Percentiles rank a stretch among this genome's conserved stretches.
Evolutionary conservation across 345 rosid species (phyloP).

Genomic region (Capsella bursapastoris): DNA sequence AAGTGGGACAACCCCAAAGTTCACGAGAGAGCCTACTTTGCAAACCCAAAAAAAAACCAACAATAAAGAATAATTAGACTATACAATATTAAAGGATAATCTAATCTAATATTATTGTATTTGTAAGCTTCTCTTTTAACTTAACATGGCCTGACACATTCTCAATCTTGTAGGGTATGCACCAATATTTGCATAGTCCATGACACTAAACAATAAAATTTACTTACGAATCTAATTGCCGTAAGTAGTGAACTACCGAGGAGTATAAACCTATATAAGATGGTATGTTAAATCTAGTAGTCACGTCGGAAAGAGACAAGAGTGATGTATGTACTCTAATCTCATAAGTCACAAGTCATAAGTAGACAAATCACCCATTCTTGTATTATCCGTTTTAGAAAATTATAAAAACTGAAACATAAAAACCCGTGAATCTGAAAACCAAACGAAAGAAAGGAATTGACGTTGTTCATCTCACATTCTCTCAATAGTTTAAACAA

Average conservation of each 20-base stretch:
- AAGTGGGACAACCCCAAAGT: slow-evolving; percentile 38
- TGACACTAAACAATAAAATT: background rate
- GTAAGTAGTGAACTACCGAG: slow-evolving; percentile 7
- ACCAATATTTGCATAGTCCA: background rate
- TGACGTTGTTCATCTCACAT: slow-evolving; percentile 11
- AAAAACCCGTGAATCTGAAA: slow-evolving; percentile 38
- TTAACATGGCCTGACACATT: slow-evolving; percentile 30
- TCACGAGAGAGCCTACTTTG: slow-evolving; percentile 40
- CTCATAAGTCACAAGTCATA: slow-evolving; percentile 26
- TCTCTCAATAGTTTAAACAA: slow-evolving; percentile 18
- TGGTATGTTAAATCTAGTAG: slow-evolving; percentile 18
- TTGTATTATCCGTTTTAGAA: background rate
- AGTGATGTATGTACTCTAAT: slow-evolving; percentile 20
- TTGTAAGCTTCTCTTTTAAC: slow-evolving; percentile 34
- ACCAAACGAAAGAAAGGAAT: slow-evolving; percentile 8
- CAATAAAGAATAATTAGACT: background rate
- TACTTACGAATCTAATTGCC: background rate
- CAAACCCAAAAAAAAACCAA: background rate
- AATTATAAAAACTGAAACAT: background rate
- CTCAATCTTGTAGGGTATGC: background rate
- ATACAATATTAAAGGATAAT: slow-evolving; percentile 8
- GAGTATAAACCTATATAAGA: background rate
- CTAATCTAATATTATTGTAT: background rate
- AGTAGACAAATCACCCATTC: slow-evolving; percentile 37
- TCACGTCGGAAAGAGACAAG: slow-evolving; percentile 29